These are phyloP conservation scores for Brettanomyces bruxellensis DNA, from an alignment of 805 yeast genomes.

Conservation along the genomic window DNA sequence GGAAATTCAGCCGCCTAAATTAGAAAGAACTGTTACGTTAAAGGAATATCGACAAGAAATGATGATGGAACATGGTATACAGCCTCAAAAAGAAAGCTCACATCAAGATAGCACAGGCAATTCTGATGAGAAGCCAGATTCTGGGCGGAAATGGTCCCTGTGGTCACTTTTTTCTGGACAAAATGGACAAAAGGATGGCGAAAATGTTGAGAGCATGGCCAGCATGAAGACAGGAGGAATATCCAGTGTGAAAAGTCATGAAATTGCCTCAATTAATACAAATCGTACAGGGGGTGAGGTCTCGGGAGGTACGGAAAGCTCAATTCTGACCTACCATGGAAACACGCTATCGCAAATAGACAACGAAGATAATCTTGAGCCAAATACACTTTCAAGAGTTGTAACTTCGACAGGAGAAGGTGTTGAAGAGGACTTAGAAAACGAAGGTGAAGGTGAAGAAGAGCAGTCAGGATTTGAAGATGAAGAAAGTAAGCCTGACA, in stretches of 20 bases:
- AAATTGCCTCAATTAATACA: not conserved
- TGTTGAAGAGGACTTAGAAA: not conserved
- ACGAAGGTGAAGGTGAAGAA: not conserved
- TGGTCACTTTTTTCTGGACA: not conserved
- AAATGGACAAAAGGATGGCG: not conserved
- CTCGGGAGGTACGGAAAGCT: not conserved
- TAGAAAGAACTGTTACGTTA: constrained; percentile 12
- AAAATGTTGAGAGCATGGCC: not conserved
- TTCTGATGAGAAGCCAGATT: too few relatives aligned
- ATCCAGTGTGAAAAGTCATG: too few relatives aligned
- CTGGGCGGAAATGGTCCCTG: not conserved
- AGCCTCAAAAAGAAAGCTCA: not conserved
- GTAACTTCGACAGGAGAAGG: not conserved
- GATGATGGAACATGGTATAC: constrained; percentile 4
- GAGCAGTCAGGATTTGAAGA: not conserved
- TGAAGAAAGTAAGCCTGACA: not conserved
- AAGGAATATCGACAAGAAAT: constrained; percentile 19
- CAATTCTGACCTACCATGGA: not conserved
- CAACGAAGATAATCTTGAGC: not conserved
- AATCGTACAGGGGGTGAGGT: not conserved
- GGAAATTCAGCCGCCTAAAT: not conserved
- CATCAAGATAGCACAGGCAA: not conserved
- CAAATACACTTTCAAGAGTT: constrained; percentile 1
- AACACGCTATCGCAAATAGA: too few relatives aligned
- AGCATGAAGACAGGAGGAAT: not conserved